Base-by-base conservation (phyloP, 192 early-diverging fungal species). In the Coemansia sp. region DNA sequence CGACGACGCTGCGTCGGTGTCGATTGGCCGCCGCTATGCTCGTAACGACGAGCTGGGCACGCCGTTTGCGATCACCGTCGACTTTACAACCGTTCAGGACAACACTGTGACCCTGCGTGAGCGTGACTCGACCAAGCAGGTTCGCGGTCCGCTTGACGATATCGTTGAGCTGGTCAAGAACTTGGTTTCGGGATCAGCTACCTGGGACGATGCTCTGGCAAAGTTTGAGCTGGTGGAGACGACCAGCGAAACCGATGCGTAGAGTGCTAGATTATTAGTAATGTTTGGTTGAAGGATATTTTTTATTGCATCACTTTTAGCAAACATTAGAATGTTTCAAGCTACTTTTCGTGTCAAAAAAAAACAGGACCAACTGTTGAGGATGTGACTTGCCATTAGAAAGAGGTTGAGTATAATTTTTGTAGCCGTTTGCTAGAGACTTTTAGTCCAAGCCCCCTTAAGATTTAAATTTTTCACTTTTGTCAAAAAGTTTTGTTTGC, bases 41-140 rank as follows among this genome's bases (percentile, higher is more conserved):
- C 90, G 97, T 65, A 98, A 97, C 75, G 97, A 99, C 75, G 96
- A 99, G 77, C 74, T 99, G 26, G 97, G 97, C 61, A 99, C 91
- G 40, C 95, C 95, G 36, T 99, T 95, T 77, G 96, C 90, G 26
- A 85, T 99, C 72, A 99, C 97, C 11, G 89, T 99, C 31, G 97
- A 99, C 82, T 98, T 99, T 88, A 91, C 96, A 67, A 93, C 96
- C n/a, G 88, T 88, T 42, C 83, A 95, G 72, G 97, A 99, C 70
- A 61, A 83, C 57, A 95, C 94, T 10, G 91, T 99, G 34, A 99
- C 97, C 12, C 82, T 99, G 47, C 90, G 97, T 57, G 95, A 98
- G 82, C 89, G 97, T 51, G 97, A 99, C 69, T 89, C 95, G 22
- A 93, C 90, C 36, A 90, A 92, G 83, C 97, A 99, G 79, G 94